Evolutionary conservation across 2,329 filamentous ascomycete genomes (phyloP).

Genomic region (Trichoderma endophyticum): DNA sequence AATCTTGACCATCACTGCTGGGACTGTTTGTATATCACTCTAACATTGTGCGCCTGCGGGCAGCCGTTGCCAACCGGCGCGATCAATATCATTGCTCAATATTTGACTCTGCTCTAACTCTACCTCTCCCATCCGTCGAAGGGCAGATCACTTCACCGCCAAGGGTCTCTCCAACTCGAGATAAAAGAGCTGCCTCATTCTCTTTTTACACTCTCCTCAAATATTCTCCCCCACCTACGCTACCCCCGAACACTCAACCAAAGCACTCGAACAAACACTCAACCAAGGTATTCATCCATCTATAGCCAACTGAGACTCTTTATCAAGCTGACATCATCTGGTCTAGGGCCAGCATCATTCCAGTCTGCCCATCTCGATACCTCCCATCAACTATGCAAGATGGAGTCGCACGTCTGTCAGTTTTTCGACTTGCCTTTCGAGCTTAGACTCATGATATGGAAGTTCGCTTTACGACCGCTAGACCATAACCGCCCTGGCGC

Average conservation of each 20-base stretch:
- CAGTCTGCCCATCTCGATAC: neutral
- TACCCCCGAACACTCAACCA: too few species aligned
- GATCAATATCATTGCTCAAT: neutral
- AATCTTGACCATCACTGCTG: neutral
- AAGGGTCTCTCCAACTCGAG: neutral
- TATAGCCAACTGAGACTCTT: neutral
- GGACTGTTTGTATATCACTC: neutral
- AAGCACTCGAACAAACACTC: too few species aligned
- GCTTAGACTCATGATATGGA: neutral
- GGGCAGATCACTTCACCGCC: neutral
- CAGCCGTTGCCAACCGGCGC: neutral
- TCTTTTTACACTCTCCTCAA: neutral
- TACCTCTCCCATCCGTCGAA: neutral
- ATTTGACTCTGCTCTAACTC: neutral
- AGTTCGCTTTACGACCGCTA: neutral
- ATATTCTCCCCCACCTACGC: neutral
- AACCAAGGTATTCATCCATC: neutral
- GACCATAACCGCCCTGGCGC: neutral
- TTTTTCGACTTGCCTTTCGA: neutral
- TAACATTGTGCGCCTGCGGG: neutral
- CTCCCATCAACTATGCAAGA: neutral
- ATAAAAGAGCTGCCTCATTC: neutral
- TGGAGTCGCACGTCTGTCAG: neutral
- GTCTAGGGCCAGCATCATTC: fast-evolving
- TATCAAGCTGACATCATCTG: neutral